phyloP scores from a whole-genome alignment of 805 yeast genomes.

The Cyberlindnera bimundalis region DNA sequence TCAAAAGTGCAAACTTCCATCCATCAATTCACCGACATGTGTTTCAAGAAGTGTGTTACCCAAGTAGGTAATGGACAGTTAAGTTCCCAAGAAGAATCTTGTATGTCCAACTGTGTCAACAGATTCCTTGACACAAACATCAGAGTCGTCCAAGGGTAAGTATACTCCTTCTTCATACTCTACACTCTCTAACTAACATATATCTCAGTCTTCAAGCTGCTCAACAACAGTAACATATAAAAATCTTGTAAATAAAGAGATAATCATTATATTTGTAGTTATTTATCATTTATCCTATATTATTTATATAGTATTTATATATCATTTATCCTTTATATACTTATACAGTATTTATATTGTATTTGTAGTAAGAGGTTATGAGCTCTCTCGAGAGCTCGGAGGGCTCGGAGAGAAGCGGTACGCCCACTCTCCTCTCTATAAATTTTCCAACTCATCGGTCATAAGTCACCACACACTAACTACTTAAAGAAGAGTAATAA shows the following conservation, averaged over 20 bases:
- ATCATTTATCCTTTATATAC: too few relatives aligned
- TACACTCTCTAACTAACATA: too few relatives aligned
- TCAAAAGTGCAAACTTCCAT: conserved; percentile 84
- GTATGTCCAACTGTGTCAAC: conserved; percentile 78
- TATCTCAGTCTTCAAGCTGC: conserved; percentile 18
- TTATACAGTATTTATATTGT: too few relatives aligned
- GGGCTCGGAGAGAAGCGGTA: too few relatives aligned
- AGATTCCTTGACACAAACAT: conserved; percentile 85
- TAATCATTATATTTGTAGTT: conserved; percentile 6
- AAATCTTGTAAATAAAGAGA: not conserved
- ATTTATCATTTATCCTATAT: not conserved
- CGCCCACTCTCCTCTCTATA: too few relatives aligned
- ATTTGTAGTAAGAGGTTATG: too few relatives aligned
- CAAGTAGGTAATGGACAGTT: conserved; percentile 45
- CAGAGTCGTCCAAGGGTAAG: conserved; percentile 61
- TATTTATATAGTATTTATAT: too few relatives aligned
- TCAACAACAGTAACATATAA: conserved; percentile 13
- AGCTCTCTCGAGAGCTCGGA: too few relatives aligned
- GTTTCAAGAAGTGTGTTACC: conserved; percentile 81
- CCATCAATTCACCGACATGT: conserved; percentile 84
- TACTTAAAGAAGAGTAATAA: too few relatives aligned
- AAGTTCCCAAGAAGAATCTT: conserved; percentile 58
- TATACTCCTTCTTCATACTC: too few relatives aligned
- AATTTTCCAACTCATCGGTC: too few relatives aligned
- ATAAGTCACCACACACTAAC: too few relatives aligned